Conservation (phyloP, 2,329 filamentous ascomycete genomes). For the Stagonosporopsis chrysanthemi region DNA sequence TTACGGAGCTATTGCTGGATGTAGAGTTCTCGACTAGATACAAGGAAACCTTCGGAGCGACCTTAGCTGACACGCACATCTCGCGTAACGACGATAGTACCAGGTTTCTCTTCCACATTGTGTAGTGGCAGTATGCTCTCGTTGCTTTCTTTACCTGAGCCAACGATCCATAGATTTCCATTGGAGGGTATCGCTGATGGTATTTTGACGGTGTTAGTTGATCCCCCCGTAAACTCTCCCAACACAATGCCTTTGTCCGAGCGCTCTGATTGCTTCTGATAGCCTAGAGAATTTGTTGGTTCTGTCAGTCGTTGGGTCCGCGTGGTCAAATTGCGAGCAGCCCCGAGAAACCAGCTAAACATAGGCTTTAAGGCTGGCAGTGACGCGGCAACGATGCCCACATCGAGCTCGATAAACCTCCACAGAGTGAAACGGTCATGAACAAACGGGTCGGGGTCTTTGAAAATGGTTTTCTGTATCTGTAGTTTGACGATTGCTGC, state of each 20-base stretch:
- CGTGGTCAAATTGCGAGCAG: constrained; percentile 22
- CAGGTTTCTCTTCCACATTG: not conserved
- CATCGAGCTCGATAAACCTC: constrained; percentile 55
- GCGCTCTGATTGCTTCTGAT: constrained; percentile 9
- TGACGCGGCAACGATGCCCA: constrained; percentile 55
- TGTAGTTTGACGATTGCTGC: constrained; percentile 55
- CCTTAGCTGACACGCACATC: constrained; percentile 1
- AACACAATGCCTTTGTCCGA: constrained; percentile 6
- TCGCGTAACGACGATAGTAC: constrained; percentile 1
- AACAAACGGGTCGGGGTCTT: constrained; percentile 48
- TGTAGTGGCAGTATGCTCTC: constrained; percentile 12
- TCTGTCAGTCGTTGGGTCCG: not conserved
- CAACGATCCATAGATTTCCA: not conserved
- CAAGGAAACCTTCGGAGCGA: not conserved
- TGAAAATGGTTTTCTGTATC: constrained; percentile 48
- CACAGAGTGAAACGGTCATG: constrained; percentile 55
- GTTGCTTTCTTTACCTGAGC: not conserved
- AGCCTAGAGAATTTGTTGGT: constrained; percentile 8
- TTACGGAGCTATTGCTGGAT: no score
- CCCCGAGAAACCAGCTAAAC: constrained; percentile 34
- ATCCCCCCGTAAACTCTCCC: not conserved
- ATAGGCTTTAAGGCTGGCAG: constrained; percentile 51
- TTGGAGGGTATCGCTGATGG: not conserved
- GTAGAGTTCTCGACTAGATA: not conserved
- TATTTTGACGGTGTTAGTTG: constrained; percentile 1